Base-by-base conservation (phyloP, 2,329 filamentous ascomycete genomes). In the Claviceps cyperi region DNA sequence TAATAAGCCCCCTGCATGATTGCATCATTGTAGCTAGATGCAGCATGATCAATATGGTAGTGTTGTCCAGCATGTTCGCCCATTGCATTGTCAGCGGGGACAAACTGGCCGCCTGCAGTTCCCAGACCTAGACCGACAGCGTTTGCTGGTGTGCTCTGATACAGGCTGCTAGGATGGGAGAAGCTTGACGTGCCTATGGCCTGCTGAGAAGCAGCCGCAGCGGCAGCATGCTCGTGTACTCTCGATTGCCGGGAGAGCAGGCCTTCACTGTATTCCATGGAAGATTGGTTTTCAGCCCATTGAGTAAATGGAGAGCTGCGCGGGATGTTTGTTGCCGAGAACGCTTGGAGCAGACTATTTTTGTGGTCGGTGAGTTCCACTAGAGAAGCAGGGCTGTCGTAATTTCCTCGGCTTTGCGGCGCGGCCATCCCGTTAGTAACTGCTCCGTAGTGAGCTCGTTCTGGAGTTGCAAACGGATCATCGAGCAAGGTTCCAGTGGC, bases 141-240 rank as follows among this genome's bases (percentile, higher is more conserved):
- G 38, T 60, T 61, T 5, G 54, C 55, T 1, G 72, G 73, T 5
- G 72, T 74, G 36, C 74, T 70, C 40, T 67, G 69, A 51, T 73
- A 75, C 21, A 78, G 55, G 54, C 72, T 76, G 58, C 74, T 77
- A 1, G 66, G 62, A 50, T 75, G 65, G 14, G 74, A 72, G 54
- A 77, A 77, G 6, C 54, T 58, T 14, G 60, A 63, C 6, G 59
- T 53, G 5, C 60, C 58, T 1, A 68, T 67, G 11, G 60, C 61
- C 52, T 50, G 52, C 54, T 53, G 43, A 32, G 36, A 22, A 40
- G 36, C 21, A 5, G 21, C 21, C 17, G 28, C 28, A 37, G 9
- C 17, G 3, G 17, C 15, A 51, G 50, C 11, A 45, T 54, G 41
- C 19, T 50, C 46, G 47, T 51, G 41, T 50, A 46, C 46, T 53